Evolutionary conservation across 768 basidiomycete species (phyloP).

Genomic region (Crucibulum laeve): DNA sequence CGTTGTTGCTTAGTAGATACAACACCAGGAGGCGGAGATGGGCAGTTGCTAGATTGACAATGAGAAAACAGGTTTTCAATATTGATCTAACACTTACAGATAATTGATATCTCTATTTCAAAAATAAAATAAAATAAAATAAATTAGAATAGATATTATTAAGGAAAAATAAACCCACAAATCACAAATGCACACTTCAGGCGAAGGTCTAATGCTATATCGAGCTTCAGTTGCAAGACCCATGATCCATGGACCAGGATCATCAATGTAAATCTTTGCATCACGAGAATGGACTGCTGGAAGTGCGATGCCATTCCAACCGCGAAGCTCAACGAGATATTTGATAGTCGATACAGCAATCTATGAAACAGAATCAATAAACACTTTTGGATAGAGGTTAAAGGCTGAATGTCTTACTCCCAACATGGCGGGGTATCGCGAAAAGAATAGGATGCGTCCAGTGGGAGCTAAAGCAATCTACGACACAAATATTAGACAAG

Average conservation of each 20-base stretch:
- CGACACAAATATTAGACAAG: no score
- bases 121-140: constrained; percentile 2
- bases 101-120: constrained; percentile 70
- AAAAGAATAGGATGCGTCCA: constrained; percentile 67
- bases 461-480: constrained; percentile 74
- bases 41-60: constrained; percentile 52
- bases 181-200: constrained; percentile 87
- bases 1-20: constrained; percentile 78
- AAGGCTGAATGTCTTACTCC: constrained; percentile 44
- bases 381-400: background rate
- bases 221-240: constrained; percentile 84
- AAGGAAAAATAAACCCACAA: constrained; percentile 45
- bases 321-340: constrained; percentile 88
- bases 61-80: background rate
- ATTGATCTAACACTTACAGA: constrained; percentile 41
- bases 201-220: constrained; percentile 66
- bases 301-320: constrained; percentile 88
- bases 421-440: constrained; percentile 87
- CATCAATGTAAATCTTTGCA: constrained; percentile 89
- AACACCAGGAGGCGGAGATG: constrained; percentile 69
- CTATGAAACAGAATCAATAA: constrained; percentile 26
- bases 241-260: constrained; percentile 96
- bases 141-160: background rate
- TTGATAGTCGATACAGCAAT: constrained; percentile 88
- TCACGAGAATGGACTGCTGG: constrained; percentile 84